A percentile compares a stretch with the other conserved stretches of the same genome.
Conservation (phyloP, 2,329 filamentous ascomycete genomes). For the Calonectria hongkongensis region DNA sequence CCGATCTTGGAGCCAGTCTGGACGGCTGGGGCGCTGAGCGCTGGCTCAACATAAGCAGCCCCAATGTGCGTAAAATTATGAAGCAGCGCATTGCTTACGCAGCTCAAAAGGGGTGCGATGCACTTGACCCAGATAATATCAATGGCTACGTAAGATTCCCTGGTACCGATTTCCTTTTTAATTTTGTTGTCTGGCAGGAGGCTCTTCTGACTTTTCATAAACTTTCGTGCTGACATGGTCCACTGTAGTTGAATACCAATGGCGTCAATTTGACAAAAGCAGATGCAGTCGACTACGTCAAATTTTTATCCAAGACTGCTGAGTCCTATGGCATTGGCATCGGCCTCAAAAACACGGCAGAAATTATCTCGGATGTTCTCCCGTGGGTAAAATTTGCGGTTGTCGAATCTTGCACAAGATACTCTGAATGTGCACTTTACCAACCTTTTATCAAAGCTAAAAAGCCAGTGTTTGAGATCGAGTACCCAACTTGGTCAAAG, state of each 20-base stretch:
- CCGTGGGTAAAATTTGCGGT: constrained; percentile 78
- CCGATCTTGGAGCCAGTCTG: constrained; percentile 76
- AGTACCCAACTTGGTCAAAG: constrained; percentile 76
- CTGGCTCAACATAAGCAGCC: constrained; percentile 77
- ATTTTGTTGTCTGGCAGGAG: no score
- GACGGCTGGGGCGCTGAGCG: constrained; percentile 80
- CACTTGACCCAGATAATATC: constrained; percentile 82
- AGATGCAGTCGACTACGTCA: constrained; percentile 75
- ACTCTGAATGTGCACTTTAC: constrained; percentile 76
- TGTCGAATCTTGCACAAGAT: constrained; percentile 81
- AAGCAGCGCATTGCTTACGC: constrained; percentile 75
- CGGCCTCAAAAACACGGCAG: constrained; percentile 81
- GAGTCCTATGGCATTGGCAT: constrained; percentile 72
- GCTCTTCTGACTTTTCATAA: no score
- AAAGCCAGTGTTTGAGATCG: constrained; percentile 84
- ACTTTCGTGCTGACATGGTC: background rate
- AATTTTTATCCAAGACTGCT: constrained; percentile 76
- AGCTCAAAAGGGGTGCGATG: constrained; percentile 77
- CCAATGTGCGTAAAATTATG: constrained; percentile 80
- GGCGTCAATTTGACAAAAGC: constrained; percentile 74
- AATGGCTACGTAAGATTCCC: constrained; percentile 74
- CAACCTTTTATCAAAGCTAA: constrained; percentile 73
- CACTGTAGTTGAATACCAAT: constrained; percentile 73
- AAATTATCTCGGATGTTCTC: constrained; percentile 71
- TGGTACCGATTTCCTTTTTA: background rate